Evolutionary conservation across 2,329 filamentous ascomycete species (phyloP).

Genomic region (Septoria linicola): DNA sequence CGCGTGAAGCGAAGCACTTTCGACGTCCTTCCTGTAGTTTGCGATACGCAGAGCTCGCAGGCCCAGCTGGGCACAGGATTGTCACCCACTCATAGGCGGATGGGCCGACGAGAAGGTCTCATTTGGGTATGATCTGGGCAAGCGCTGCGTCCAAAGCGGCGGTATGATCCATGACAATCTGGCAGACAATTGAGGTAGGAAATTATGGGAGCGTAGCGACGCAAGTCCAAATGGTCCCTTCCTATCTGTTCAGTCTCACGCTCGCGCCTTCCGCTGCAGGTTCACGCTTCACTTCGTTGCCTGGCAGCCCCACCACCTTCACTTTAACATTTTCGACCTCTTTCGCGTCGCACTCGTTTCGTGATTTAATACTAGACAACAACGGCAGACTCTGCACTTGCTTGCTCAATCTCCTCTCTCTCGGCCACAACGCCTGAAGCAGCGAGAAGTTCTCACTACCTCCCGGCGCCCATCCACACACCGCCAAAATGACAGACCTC

Average conservation of each 20-base stretch:
- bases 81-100: too few relatives aligned
- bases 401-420: neutral
- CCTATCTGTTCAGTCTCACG: neutral
- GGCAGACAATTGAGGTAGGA: neutral
- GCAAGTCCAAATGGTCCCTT: neutral
- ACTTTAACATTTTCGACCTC: neutral
- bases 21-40: too few relatives aligned
- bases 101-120: too few relatives aligned
- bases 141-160: too few relatives aligned
- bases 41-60: too few relatives aligned
- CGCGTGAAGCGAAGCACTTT: too few relatives aligned
- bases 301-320: neutral
- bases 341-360: neutral
- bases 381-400: neutral
- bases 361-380: too few relatives aligned
- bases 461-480: too few relatives aligned
- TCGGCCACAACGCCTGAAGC: constrained; percentile 10
- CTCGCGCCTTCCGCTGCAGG: constrained; percentile 6
- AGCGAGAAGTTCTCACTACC: too few relatives aligned
- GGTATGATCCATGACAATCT: neutral
- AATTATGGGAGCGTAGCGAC: neutral
- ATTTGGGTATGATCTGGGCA: too few relatives aligned
- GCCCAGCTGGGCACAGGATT: too few relatives aligned
- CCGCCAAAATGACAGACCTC: constrained; percentile 28
- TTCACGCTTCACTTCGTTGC: neutral